phyloP scores from a whole-genome alignment of 306 rosid species.

The Hippophae tibetana region DNA sequence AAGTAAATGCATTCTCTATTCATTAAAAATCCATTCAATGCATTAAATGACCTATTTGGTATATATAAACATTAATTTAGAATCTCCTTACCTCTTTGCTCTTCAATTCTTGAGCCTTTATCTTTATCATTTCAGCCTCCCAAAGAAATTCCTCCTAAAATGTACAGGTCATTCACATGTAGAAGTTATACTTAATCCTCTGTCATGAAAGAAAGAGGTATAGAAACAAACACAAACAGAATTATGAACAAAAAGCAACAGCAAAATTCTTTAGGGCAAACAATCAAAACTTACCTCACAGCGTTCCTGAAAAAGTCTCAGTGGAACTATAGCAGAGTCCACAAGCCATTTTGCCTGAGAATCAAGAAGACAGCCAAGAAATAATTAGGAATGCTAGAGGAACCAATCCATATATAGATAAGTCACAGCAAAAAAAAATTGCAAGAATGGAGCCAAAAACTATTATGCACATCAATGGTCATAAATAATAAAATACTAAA shows the following conservation, averaged over 20 bases:
- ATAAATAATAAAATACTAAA: no score
- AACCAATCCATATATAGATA: background rate
- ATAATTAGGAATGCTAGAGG: background rate
- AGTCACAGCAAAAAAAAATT: constrained; percentile 1
- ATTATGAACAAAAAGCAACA: background rate
- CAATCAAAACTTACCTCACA: constrained; percentile 59
- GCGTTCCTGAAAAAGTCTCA: constrained; percentile 90
- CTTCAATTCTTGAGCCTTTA: constrained; percentile 92
- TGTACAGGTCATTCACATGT: background rate
- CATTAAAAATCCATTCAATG: background rate
- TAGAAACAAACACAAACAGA: constrained; percentile 11
- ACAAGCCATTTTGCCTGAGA: constrained; percentile 91
- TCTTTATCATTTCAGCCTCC: constrained; percentile 94
- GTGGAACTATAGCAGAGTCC: constrained; percentile 70
- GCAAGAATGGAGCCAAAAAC: no score
- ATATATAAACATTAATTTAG: constrained; percentile 1
- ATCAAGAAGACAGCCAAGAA: background rate
- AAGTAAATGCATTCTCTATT: background rate
- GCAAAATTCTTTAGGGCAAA: background rate
- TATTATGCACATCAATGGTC: no score
- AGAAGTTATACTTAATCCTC: constrained; percentile 1
- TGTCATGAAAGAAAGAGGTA: constrained; percentile 4
- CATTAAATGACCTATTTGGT: background rate
- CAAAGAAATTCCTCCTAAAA: constrained; percentile 90
- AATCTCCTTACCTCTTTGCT: constrained; percentile 74